Base-by-base conservation (phyloP, 2,329 filamentous ascomycete species). In the Diaporthe aspalathi region DNA sequence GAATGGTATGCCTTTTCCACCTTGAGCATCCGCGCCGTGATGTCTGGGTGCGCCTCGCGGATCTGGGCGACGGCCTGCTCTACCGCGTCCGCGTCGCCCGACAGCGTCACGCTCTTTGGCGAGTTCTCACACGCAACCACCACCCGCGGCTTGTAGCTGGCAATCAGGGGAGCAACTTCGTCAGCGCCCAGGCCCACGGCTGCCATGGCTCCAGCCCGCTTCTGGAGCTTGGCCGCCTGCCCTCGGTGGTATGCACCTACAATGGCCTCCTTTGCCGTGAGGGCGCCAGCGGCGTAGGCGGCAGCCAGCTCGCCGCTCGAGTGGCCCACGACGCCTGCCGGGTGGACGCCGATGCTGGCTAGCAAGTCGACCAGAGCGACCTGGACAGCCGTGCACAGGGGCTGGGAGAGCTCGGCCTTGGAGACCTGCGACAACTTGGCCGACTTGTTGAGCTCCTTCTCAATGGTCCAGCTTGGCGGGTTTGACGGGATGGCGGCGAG, bases 351-450 rank as follows among this genome's bases (percentile, higher is more conserved):
- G 0, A 73, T 73, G 0, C n/a, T 47, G 7, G 22, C 52, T 9
- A 84, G 74, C 1, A 83, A 65, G 17, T 82, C 78, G 0, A 84
- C 77, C 0, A 83, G 73, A 6, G 76, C 76, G 3, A 85, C 74
- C 71, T 85, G 83, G 0, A 85, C 45, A 0, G 81, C 81, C 2
- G 82, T 83, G 63, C 80, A 83, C 0, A 81, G 27, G 1, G 74
- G 74, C 57, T 72, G 70, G 16, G 52, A 67, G 1, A 73, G 14
- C n/a, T 56, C 63, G 60, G 54, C 52, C 20, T 68, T 38, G 49
- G 73, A 56, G 17, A 77, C 32, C 32, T 57, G 4, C 67, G 69
- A 20, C 74, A 74, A 72, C 9, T 56, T 27, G 1, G 74, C 67
- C 32, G 32, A 35, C 32, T 35, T 35, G 32, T 9, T 35, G 32